Conservation (phyloP, 2,329 filamentous ascomycete genomes). For the Ophiocordyceps camponoti-rufipedis region DNA sequence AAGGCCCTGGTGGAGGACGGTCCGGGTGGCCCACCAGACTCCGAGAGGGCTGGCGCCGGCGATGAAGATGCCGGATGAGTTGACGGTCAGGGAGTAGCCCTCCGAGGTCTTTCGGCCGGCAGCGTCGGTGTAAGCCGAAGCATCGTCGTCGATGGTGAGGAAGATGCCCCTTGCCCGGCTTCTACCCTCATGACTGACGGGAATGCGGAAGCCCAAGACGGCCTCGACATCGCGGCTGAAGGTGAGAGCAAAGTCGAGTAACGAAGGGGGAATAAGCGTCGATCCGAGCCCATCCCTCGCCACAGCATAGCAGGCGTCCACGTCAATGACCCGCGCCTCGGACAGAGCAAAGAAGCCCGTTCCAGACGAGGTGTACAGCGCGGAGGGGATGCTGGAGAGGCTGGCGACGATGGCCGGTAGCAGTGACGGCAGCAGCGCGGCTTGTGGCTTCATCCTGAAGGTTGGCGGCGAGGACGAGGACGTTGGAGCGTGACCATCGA, state of each 20-base stretch:
- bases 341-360: constrained; percentile 10
- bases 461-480: too few species aligned
- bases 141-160: constrained; percentile 23
- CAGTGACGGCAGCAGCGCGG: neutral
- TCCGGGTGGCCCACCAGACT: constrained; percentile 39
- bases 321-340: constrained; percentile 17
- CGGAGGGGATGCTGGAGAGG: constrained; percentile 13
- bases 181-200: neutral
- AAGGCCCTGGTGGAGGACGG: constrained; percentile 30
- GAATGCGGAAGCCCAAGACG: constrained; percentile 10
- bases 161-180: constrained; percentile 15
- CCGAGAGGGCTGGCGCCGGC: constrained; percentile 34
- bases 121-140: constrained; percentile 20
- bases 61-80: constrained; percentile 22
- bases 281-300: constrained; percentile 23
- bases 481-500: too few species aligned
- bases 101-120: constrained; percentile 28
- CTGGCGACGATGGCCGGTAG: neutral
- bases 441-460: neutral
- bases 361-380: constrained; percentile 9
- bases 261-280: constrained; percentile 31
- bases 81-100: constrained; percentile 26
- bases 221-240: constrained; percentile 20
- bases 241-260: constrained; percentile 25
- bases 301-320: constrained; percentile 22